Percentiles rank a stretch among this genome's conserved stretches.
phyloP scores from a whole-genome alignment of 2,329 filamentous ascomycete genomes.

The Biscogniauxia mediterranea region DNA sequence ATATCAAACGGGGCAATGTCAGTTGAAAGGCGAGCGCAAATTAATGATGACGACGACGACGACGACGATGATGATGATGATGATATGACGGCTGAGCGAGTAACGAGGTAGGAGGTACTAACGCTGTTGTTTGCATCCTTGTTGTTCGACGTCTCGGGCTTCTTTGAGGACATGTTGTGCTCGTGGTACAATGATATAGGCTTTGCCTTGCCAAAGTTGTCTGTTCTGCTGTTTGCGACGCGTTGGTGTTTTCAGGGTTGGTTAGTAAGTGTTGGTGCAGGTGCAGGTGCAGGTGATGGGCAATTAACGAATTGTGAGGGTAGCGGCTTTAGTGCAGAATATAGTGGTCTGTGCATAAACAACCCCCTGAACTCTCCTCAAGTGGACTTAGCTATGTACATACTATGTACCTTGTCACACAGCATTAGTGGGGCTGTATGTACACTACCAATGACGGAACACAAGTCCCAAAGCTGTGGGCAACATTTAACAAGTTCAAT shows the following conservation, averaged over 20 bases:
- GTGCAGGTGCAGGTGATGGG: too few relatives aligned
- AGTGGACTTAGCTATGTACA: not conserved
- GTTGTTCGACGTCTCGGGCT: not conserved
- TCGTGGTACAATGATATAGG: not conserved
- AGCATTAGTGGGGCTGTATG: not conserved
- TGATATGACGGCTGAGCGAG: not conserved
- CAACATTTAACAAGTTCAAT: not conserved
- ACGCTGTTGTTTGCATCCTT: conserved; percentile 6
- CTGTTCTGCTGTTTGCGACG: not conserved
- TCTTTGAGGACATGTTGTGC: conserved; percentile 3
- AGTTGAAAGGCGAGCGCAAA: conserved; percentile 2
- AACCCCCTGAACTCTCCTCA: not conserved
- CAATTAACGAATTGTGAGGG: not conserved
- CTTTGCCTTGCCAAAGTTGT: too few relatives aligned
- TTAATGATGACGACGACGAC: not conserved
- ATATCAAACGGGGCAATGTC: not conserved
- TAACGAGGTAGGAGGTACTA: not conserved
- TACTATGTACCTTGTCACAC: too few relatives aligned
- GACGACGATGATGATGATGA: not conserved
- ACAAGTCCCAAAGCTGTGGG: not conserved
- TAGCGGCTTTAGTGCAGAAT: not conserved
- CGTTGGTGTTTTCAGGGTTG: not conserved
- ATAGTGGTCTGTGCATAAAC: not conserved
- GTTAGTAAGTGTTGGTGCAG: not conserved
- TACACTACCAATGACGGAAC: not conserved